Evolutionary conservation across 176 grass and related monocot species (phyloP), one percentile per base, ranked within the genome.

Genomic region (Canna indica): DNA sequence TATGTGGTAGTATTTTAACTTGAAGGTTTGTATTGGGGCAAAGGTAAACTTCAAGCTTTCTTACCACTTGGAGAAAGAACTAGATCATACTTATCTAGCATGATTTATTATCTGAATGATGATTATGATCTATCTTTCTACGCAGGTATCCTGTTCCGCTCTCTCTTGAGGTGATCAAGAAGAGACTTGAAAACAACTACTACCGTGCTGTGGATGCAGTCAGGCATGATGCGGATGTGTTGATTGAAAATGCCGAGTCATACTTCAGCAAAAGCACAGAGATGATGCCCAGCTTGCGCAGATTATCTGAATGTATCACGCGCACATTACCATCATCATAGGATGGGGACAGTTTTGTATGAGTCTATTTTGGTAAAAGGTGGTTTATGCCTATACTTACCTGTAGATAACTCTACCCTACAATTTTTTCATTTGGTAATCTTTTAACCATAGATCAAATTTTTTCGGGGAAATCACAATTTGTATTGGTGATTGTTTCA

Each of bases 151-250:
- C 86, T 72, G 88, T 87, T 78, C 93, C 82, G 29, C 84, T 97
- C 75, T 92, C 93, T 12, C 42, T 90, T 70, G 93, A 92, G 75
- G 88, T 91, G 58, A 92, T 97, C 70, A 92, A 81, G 69, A 87
- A 64, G 81, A 92, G 88, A 78, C 75, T 92, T 34, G 80, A 87
- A 31, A 97, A 81, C 32, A 81, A 85, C 74, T 92, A 92, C 75
- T 90, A 90, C 77, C 85, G 86, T 56, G 90, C 86, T 62, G 45
- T 87, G 61, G 88, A 90, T 53, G 88, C 93, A 47, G 77, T 92
- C 41, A 83, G 72, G 79, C 86, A 92, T 70, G 93, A 97, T 75
- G 82, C 82, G 25, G 61, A 36, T n/a, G 86, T 91, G 61, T 87
- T 92, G 86, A 50, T 92, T 81, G 73, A 66, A 42, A 85, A 90